These are phyloP conservation scores for Tagetes erecta DNA, from an alignment of 129 eudicot species.

Conservation along the genomic window DNA sequence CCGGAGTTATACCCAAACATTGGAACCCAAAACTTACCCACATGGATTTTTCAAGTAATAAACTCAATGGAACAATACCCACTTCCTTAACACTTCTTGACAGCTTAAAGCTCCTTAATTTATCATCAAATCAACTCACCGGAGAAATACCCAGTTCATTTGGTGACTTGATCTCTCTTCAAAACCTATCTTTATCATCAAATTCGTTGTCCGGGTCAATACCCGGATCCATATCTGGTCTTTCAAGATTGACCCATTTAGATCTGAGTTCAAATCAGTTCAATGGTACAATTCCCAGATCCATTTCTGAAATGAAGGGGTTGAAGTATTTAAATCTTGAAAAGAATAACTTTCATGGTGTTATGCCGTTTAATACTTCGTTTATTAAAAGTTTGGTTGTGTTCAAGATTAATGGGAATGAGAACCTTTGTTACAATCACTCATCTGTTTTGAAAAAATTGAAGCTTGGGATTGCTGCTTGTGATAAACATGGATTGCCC, in stretches of 20 bases:
- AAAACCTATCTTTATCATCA: constrained; percentile 61
- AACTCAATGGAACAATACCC: constrained; percentile 70
- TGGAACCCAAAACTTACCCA: constrained; percentile 68
- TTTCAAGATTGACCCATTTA: constrained; percentile 54
- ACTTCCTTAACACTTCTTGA: constrained; percentile 51
- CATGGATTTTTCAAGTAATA: constrained; percentile 66
- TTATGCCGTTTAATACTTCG: constrained; percentile 71
- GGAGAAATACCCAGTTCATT: constrained; percentile 65
- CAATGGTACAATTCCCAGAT: constrained; percentile 63
- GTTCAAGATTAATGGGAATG: constrained; percentile 69
- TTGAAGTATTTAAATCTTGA: constrained; percentile 75
- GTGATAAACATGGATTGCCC: constrained; percentile 89
- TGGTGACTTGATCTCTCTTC: constrained; percentile 55
- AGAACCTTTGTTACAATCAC: constrained; percentile 70
- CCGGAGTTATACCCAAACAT: constrained; percentile 65
- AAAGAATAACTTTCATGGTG: constrained; percentile 71
- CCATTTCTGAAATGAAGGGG: constrained; percentile 57
- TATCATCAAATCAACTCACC: constrained; percentile 60
- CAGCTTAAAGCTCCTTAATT: constrained; percentile 50
- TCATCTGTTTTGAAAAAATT: constrained; percentile 48
- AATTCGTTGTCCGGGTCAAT: constrained; percentile 70
- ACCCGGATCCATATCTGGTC: constrained; percentile 56
- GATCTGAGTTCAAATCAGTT: constrained; percentile 80
- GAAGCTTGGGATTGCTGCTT: constrained; percentile 78
- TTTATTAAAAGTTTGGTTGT: constrained; percentile 58